phyloP scores from a whole-genome alignment of 495 filamentous ascomycete species.

The Hyaloscypha bicolor region DNA sequence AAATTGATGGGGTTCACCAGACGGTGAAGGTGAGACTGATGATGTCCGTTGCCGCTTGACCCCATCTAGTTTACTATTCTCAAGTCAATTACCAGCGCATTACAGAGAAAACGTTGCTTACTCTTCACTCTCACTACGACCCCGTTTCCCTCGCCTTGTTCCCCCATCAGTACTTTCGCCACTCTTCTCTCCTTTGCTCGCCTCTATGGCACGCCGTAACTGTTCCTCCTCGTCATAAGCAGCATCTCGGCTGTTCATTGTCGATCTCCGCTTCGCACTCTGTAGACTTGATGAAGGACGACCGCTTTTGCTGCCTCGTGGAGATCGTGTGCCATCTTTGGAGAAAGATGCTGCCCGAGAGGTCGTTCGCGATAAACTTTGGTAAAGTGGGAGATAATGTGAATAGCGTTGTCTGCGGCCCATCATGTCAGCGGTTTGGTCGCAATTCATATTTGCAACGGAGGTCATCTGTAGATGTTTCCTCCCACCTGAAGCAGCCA shows the following conservation, averaged over 20 bases:
- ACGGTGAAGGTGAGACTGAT: conserved; percentile 68
- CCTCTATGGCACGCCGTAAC: conserved; percentile 86
- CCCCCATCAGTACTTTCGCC: conserved; percentile 50
- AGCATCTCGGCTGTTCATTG: conserved; percentile 96
- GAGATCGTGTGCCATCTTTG: conserved; percentile 56
- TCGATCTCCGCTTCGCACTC: conserved; percentile 83
- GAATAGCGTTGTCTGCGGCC: conserved; percentile 54
- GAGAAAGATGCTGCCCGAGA: conserved; percentile 58
- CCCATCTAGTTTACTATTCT: conserved; percentile 47
- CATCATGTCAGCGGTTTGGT: conserved; percentile 30
- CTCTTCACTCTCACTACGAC: conserved; percentile 92
- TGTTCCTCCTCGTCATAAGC: conserved; percentile 95
- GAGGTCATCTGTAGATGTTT: conserved; percentile 15
- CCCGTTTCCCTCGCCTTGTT: conserved; percentile 73
- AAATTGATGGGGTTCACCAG: conserved; percentile 48
- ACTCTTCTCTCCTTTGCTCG: conserved; percentile 75
- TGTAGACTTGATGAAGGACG: conserved; percentile 47
- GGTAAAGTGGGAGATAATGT: conserved; percentile 55
- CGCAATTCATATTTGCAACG: conserved; percentile 10
- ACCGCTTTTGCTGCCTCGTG: conserved; percentile 51
- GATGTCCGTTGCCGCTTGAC: conserved; percentile 72
- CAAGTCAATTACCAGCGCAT: neutral
- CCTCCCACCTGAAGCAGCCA: conserved; percentile 31
- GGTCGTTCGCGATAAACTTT: conserved; percentile 43
- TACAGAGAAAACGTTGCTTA: conserved; percentile 45